These are phyloP conservation scores for Xylaria sp. DNA, from an alignment of 2,329 filamentous ascomycete genomes.

Conservation along the genomic window DNA sequence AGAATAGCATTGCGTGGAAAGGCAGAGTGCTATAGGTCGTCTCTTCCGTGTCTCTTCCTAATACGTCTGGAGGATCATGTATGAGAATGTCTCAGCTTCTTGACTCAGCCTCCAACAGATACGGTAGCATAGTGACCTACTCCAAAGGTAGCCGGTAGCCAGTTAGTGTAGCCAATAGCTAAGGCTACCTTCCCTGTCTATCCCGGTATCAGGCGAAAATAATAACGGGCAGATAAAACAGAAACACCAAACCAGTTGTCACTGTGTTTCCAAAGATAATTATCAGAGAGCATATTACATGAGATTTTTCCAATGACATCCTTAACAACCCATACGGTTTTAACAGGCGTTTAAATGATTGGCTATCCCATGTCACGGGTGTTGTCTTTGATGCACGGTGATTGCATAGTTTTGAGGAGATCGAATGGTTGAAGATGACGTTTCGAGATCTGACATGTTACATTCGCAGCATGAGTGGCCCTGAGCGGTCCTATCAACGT, in stretches of 20 bases:
- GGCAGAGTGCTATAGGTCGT: background rate
- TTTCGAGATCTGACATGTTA: conserved; percentile 31
- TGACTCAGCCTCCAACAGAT: conserved; percentile 4
- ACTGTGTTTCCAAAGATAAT: background rate
- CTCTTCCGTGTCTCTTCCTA: background rate
- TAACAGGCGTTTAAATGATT: conserved; percentile 11
- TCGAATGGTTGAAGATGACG: conserved; percentile 20
- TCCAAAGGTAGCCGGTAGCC: background rate
- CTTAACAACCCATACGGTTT: background rate
- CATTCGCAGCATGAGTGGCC: background rate
- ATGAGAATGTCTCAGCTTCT: conserved; percentile 15
- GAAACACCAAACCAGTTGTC: background rate
- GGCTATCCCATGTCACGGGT: conserved; percentile 18
- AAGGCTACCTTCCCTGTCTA: background rate
- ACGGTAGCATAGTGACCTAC: conserved; percentile 5
- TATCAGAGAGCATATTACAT: background rate
- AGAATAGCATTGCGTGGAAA: background rate
- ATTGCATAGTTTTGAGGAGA: conserved; percentile 20
- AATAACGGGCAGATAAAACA: background rate
- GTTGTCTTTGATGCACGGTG: conserved; percentile 22
- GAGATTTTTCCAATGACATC: background rate
- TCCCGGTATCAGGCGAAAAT: background rate
- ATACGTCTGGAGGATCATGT: background rate
- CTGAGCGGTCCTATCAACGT: conserved; percentile 26
- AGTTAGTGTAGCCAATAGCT: background rate